These are phyloP conservation scores for Podospora comata DNA, from an alignment of 495 filamentous ascomycete genomes.

Conservation along the genomic window DNA sequence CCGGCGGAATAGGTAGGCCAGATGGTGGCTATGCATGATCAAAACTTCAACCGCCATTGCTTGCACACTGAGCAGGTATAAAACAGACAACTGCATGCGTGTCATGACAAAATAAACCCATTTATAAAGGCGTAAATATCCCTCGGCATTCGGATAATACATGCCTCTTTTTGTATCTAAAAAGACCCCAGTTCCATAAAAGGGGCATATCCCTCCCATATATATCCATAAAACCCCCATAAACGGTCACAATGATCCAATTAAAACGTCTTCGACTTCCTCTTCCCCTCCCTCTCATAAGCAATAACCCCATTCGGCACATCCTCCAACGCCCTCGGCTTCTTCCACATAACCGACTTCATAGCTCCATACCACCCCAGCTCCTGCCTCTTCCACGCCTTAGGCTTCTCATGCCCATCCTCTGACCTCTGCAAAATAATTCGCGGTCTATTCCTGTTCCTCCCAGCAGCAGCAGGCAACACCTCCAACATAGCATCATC, in stretches of 20 bases:
- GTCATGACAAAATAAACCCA: too few relatives aligned
- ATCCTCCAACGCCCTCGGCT: constrained; percentile 23
- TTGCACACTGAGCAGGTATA: too few relatives aligned
- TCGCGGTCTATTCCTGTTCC: constrained; percentile 18
- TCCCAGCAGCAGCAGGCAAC: neutral
- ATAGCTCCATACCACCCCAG: constrained; percentile 41
- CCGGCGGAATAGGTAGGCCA: neutral
- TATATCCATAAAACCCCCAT: too few relatives aligned
- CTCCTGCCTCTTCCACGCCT: constrained; percentile 39
- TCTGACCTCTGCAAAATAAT: constrained; percentile 38
- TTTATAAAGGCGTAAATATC: too few relatives aligned
- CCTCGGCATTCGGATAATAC: too few relatives aligned
- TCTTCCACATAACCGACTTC: constrained; percentile 20
- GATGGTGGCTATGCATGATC: too few relatives aligned
- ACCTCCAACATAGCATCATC: constrained; percentile 8
- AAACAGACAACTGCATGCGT: too few relatives aligned
- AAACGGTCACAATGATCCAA: neutral
- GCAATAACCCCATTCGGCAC: constrained; percentile 22
- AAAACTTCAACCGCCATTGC: too few relatives aligned
- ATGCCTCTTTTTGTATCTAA: too few relatives aligned
- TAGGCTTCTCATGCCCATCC: constrained; percentile 25
- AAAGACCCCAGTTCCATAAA: too few relatives aligned
- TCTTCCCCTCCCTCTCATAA: constrained; percentile 17
- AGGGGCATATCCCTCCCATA: too few relatives aligned
- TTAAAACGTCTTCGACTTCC: constrained; percentile 24